These are phyloP conservation scores for Starmerella etchellsii DNA, from an alignment of 805 yeast genomes.

Conservation along the genomic window DNA sequence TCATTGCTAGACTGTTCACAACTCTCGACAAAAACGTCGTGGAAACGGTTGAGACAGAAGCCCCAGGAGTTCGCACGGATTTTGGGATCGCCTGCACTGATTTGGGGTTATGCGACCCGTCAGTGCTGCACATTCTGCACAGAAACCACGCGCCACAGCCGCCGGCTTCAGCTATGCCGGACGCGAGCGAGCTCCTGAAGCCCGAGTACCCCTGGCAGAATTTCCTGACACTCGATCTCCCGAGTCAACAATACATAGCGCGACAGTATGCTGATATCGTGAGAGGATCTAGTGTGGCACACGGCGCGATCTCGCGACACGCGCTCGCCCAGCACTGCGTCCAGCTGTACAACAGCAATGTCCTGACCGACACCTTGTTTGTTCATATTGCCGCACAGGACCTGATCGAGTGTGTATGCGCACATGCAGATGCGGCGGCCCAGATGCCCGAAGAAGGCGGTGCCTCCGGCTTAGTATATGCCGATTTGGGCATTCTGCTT, in stretches of 20 bases:
- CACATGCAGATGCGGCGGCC: constrained; percentile 24
- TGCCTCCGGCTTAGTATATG: constrained; percentile 10
- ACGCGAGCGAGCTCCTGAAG: neutral
- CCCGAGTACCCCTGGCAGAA: neutral
- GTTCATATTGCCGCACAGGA: constrained; percentile 35
- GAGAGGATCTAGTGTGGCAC: constrained; percentile 3
- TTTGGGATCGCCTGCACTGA: constrained; percentile 18
- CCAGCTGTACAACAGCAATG: constrained; percentile 35
- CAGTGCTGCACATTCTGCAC: constrained; percentile 19
- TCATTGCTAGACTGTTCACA: constrained; percentile 20
- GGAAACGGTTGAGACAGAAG: constrained; percentile 13
- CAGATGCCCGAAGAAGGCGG: constrained; percentile 11
- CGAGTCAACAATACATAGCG: constrained; percentile 10
- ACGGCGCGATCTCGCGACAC: constrained; percentile 3
- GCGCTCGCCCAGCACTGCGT: constrained; percentile 31
- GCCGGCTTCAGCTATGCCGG: constrained; percentile 1
- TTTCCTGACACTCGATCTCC: constrained; percentile 5
- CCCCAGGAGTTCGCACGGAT: constrained; percentile 10
- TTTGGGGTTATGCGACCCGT: constrained; percentile 20
- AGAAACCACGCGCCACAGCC: constrained; percentile 12
- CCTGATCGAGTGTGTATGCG: constrained; percentile 35
- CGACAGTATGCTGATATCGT: constrained; percentile 7
- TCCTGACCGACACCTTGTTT: constrained; percentile 34
- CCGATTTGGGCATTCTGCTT: constrained; percentile 10
- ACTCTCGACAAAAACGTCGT: constrained; percentile 22